A percentile compares a stretch with the other conserved stretches of the same genome.
Evolutionary conservation across 2,329 filamentous ascomycete genomes (phyloP).

Genomic region (Sclerotinia spermophila): DNA sequence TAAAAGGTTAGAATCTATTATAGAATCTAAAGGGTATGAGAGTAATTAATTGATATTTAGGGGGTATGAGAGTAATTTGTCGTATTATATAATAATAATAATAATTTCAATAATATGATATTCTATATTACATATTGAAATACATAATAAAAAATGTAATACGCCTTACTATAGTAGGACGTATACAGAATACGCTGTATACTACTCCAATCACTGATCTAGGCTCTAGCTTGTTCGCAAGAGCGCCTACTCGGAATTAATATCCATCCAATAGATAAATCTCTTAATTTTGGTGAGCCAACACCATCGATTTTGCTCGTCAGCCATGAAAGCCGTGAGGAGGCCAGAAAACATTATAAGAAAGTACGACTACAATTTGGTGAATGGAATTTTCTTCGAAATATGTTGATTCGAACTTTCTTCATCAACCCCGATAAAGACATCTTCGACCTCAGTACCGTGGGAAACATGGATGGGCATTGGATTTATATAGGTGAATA

Average conservation of each 20-base stretch:
- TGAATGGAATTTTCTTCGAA: neutral
- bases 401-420: neutral
- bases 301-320: neutral
- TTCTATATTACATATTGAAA: too few species aligned
- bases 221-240: neutral
- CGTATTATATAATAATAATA: too few species aligned
- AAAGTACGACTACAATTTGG: neutral
- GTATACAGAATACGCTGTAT: too few species aligned
- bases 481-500: neutral
- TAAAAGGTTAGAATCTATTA: too few species aligned
- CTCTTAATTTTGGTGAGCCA: neutral
- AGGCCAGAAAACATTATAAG: neutral
- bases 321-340: neutral
- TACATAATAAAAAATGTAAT: too few species aligned
- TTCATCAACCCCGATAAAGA: neutral
- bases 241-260: neutral
- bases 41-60: too few species aligned
- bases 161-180: too few species aligned
- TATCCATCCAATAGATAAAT: neutral
- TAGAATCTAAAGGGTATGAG: too few species aligned
- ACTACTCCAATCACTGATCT: neutral
- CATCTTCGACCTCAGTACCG: neutral
- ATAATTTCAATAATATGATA: too few species aligned
- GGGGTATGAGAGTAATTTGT: too few species aligned
- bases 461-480: accelerated